Evolutionary conservation across 305 asterid genomes (phyloP), one percentile per base, ranked within the genome.

Genomic region (Fraxinus greggii): DNA sequence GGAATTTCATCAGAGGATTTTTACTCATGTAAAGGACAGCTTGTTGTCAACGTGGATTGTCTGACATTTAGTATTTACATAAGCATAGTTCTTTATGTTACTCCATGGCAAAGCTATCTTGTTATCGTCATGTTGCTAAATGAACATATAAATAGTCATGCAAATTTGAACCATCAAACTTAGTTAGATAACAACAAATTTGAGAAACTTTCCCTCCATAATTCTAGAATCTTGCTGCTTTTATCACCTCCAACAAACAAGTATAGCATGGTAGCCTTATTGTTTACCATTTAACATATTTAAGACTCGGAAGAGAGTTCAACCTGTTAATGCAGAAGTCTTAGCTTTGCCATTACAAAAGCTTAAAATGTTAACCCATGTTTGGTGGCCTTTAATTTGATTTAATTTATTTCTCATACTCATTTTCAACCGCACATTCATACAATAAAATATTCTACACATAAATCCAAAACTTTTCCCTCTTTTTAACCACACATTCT

Each of bases 191-290:
- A 67, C 74, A 67, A 54, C 74, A 67, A 67, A 28, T 67, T 67
- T 12, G 35, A 67, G 36, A 9, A 67, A 26, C 70, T 61, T 61
- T 23, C 70, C 70, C 31, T 61, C 31, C 70, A 21, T 61, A 65
- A 65, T 65, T 15, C 26, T 26, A 65, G 17, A 26, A 65, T 67
- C 36, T 67, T 26, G 74, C 74, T 67, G 33, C 74, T 65, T 65
- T 65, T 65, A 65, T 65, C 36, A 2, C 32, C 24, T 29, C 51
- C 78, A 38, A 15, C 24, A 73, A 79, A 73, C 59, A 80, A 80
- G 29, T 38, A 45, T 33, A 79, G 63, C 72, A 51, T 32, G 65
- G 40, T 36, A 69, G 32, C 33, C 36, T 56, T 17, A 23, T 42
- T 69, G 35, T 73, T 33, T 73, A 42, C 10, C 35, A 59, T 67